Conservation (phyloP, 306 rosid species). For the Lathyrus aphaca region DNA sequence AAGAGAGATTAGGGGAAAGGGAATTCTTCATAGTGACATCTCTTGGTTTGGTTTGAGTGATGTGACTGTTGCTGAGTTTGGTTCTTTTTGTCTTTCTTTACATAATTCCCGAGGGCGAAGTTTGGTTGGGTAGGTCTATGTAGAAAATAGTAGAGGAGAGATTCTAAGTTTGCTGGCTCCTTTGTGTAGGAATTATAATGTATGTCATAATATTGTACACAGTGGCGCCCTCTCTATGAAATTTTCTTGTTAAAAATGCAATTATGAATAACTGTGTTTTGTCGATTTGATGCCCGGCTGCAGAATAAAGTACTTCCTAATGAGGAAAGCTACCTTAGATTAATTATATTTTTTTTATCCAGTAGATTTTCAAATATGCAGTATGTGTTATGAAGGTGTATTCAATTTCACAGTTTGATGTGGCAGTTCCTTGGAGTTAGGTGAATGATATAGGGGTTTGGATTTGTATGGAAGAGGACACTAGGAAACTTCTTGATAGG, state of each 20-base stretch:
- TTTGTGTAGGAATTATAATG: slow-evolving; percentile 33
- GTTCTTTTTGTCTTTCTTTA: slow-evolving; percentile 23
- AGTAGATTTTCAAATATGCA: slow-evolving; percentile 1
- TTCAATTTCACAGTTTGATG: slow-evolving; percentile 70
- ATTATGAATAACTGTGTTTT: background rate
- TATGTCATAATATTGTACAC: slow-evolving; percentile 25
- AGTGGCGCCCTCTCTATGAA: background rate
- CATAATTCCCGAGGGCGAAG: background rate
- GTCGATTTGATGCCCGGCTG: background rate
- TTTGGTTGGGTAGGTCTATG: slow-evolving; percentile 39
- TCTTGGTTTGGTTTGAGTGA: slow-evolving; percentile 24
- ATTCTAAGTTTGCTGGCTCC: slow-evolving; percentile 45
- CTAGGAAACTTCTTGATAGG: slow-evolving; percentile 64
- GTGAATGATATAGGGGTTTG: slow-evolving; percentile 68
- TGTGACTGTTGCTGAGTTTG: slow-evolving; percentile 20
- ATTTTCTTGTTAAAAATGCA: background rate
- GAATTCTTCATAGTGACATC: slow-evolving; percentile 28
- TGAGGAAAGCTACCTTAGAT: background rate
- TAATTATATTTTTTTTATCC: background rate
- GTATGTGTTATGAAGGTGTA: slow-evolving; percentile 39
- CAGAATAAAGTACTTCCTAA: background rate
- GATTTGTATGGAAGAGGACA: slow-evolving; percentile 72
- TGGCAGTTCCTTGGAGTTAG: slow-evolving; percentile 51
- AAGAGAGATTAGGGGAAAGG: slow-evolving; percentile 40
- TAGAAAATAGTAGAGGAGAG: slow-evolving; percentile 24